Conservation (phyloP, 148 eudicot species). For the Cornus kousa region DNA sequence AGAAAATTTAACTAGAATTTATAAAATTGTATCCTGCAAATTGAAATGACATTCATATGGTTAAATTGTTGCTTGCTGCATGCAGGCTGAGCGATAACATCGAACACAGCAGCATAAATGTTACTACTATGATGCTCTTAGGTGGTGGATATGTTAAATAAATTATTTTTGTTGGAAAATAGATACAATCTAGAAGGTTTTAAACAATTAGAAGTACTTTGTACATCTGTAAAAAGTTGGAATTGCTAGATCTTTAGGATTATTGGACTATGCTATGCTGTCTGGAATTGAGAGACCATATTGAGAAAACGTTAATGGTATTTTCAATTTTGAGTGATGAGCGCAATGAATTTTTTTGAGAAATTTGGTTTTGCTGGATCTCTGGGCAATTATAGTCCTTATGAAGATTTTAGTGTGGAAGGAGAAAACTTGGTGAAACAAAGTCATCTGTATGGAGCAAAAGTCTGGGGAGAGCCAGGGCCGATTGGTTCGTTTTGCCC, state of each 20-base stretch:
- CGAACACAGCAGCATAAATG: background rate
- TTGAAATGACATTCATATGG: background rate
- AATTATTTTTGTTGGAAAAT: background rate
- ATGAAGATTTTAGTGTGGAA: background rate
- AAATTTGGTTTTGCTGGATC: background rate
- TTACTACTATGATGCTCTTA: background rate
- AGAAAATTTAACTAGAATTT: background rate
- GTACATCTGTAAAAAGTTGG: background rate
- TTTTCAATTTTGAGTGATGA: constrained; percentile 6
- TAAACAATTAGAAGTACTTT: background rate
- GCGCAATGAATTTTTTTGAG: constrained; percentile 7
- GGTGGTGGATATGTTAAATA: background rate
- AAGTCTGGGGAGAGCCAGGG: background rate
- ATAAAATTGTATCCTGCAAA: background rate
- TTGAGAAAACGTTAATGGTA: background rate
- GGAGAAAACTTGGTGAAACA: background rate
- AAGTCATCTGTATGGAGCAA: background rate
- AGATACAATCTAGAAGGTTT: background rate
- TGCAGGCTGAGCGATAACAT: background rate
- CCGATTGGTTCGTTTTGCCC: background rate
- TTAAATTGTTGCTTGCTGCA: background rate
- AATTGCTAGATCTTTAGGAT: background rate
- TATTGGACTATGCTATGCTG: background rate
- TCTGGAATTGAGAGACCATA: background rate
- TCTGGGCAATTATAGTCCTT: background rate